These are phyloP conservation scores for Dillenia turbinata DNA, from an alignment of 164 flowering plant species.

Conservation along the genomic window DNA sequence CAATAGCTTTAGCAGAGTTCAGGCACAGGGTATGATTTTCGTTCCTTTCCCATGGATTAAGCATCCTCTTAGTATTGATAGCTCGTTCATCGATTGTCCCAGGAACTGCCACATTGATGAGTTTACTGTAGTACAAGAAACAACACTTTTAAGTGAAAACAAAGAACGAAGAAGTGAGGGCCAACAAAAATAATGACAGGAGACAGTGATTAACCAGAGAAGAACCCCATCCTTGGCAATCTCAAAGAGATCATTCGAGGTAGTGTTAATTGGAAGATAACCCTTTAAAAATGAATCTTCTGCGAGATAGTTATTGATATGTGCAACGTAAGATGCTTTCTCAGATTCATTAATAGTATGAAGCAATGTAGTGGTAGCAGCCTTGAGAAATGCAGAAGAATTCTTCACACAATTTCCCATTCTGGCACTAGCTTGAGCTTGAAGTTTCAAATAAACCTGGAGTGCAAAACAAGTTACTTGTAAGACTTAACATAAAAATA, in stretches of 20 bases:
- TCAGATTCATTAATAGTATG: conserved; percentile 89
- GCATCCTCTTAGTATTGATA: conserved; percentile 64
- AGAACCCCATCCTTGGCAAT: conserved; percentile 89
- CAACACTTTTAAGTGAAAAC: conserved; percentile 1
- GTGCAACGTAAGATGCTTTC: conserved; percentile 81
- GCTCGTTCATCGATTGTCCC: conserved; percentile 88
- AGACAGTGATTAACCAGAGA: conserved; percentile 45
- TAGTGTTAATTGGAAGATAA: conserved; percentile 71
- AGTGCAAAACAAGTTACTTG: too few species aligned
- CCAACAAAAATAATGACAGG: background rate
- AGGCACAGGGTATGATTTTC: conserved; percentile 84
- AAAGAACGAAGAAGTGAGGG: background rate
- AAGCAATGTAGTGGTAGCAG: conserved; percentile 79
- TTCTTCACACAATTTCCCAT: conserved; percentile 56
- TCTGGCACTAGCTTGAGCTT: conserved; percentile 48
- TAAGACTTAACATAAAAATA: too few species aligned
- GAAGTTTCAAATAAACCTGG: conserved; percentile 78
- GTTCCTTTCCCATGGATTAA: conserved; percentile 90
- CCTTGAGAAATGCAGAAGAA: conserved; percentile 81
- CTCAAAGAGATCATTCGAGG: conserved; percentile 80
- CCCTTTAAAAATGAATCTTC: conserved; percentile 63
- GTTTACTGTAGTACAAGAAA: conserved; percentile 55
- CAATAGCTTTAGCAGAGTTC: conserved; percentile 84
- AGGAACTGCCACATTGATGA: conserved; percentile 83
- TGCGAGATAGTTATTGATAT: conserved; percentile 77